Conservation (phyloP, 2,329 filamentous ascomycete genomes). For the Aotearoamyces nothofagi region DNA sequence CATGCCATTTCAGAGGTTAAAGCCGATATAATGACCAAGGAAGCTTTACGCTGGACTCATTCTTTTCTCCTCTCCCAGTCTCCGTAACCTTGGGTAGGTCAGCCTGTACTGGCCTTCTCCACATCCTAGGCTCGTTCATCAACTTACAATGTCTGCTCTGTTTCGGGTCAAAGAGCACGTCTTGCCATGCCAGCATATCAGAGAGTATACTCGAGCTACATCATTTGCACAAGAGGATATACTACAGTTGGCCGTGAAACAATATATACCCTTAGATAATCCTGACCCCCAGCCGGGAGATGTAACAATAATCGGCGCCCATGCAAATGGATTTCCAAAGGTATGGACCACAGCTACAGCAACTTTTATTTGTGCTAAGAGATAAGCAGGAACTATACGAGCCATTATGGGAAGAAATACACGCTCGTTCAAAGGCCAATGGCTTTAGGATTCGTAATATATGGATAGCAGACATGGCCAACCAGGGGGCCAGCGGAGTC, state of each 20-base stretch:
- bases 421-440: slow-evolving; percentile 36
- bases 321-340: slow-evolving; percentile 91
- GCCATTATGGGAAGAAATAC: slow-evolving; percentile 75
- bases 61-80: too few relatives aligned
- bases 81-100: too few relatives aligned
- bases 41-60: too few relatives aligned
- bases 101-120: too few relatives aligned
- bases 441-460: slow-evolving; percentile 64
- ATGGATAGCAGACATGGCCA: slow-evolving; percentile 81
- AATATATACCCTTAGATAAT: slow-evolving; percentile 70
- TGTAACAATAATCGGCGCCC: slow-evolving; percentile 71
- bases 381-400: slow-evolving; percentile 67
- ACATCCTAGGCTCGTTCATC: too few relatives aligned
- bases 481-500: slow-evolving; percentile 66
- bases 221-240: slow-evolving; percentile 58
- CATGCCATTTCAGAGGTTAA: too few relatives aligned
- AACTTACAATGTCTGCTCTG: slow-evolving; percentile 42
- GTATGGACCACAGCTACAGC: too few relatives aligned
- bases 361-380: slow-evolving; percentile 3
- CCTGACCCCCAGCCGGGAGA: slow-evolving; percentile 53
- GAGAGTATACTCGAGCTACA: slow-evolving; percentile 66
- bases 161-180: slow-evolving; percentile 67
- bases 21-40: too few relatives aligned
- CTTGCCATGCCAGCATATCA: slow-evolving; percentile 60
- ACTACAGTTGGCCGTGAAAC: slow-evolving; percentile 64